phyloP scores from a whole-genome alignment of 2,329 filamentous ascomycete genomes.

The Neofusicoccum sp. region DNA sequence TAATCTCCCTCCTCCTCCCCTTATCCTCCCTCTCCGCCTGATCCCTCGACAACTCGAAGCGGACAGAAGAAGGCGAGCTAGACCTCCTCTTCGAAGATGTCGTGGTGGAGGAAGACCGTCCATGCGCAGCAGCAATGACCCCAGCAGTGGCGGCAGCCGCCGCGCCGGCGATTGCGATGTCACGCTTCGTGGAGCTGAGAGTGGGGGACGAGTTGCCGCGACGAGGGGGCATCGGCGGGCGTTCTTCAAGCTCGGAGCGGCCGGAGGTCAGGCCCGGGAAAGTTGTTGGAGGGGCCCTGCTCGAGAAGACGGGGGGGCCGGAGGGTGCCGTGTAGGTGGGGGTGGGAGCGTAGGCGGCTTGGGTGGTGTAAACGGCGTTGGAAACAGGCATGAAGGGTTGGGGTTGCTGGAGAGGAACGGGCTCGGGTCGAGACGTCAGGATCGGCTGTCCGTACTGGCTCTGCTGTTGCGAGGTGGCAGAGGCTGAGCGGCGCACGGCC shows the following conservation, averaged over 20 bases:
- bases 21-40: constrained; percentile 54
- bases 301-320: constrained; percentile 45
- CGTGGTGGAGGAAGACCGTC: background rate
- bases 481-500: constrained; percentile 53
- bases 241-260: constrained; percentile 14
- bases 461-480: constrained; percentile 44
- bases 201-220: constrained; percentile 53
- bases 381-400: constrained; percentile 76
- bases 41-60: constrained; percentile 61
- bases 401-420: constrained; percentile 79
- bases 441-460: constrained; percentile 39
- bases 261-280: background rate
- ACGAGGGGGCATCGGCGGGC: constrained; percentile 34
- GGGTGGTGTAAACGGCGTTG: constrained; percentile 63
- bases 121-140: constrained; percentile 25
- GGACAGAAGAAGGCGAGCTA: constrained; percentile 46
- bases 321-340: constrained; percentile 45
- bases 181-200: constrained; percentile 42
- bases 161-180: constrained; percentile 48
- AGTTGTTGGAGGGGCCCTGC: constrained; percentile 23
- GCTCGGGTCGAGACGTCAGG: constrained; percentile 41
- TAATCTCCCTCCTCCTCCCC: constrained; percentile 38
- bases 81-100: constrained; percentile 2
- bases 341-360: constrained; percentile 37
- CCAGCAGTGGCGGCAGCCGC: constrained; percentile 48